A percentile compares a stretch with the other conserved stretches of the same genome.
Evolutionary conservation across 345 rosid species (phyloP).

Genomic region (Abelmoschus esculentus): DNA sequence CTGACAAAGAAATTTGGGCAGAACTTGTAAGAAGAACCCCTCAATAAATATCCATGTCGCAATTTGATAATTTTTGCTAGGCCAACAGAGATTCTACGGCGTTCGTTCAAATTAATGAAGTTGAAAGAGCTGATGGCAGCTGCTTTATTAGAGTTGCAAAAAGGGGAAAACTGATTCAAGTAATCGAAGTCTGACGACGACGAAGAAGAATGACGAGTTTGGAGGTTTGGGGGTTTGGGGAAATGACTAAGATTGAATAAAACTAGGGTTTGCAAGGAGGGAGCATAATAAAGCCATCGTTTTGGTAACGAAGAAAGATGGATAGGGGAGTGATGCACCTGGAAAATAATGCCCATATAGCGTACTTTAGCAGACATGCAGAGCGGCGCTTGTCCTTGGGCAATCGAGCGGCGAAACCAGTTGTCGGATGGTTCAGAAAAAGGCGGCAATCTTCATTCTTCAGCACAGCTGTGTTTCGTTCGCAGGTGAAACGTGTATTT

Average conservation of each 20-base stretch:
- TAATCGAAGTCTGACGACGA: constrained; percentile 16
- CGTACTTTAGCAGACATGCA: constrained; percentile 28
- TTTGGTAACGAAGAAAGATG: neutral
- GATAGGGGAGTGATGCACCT: constrained; percentile 20
- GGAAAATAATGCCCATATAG: constrained; percentile 18
- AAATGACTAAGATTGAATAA: constrained; percentile 1
- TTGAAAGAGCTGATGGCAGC: constrained; percentile 10
- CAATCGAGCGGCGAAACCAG: too few species aligned
- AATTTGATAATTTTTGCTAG: constrained; percentile 41
- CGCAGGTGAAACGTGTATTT: too few species aligned
- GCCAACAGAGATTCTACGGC: constrained; percentile 42
- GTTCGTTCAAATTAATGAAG: constrained; percentile 44
- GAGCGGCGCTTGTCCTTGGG: neutral
- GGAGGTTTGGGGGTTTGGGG: neutral
- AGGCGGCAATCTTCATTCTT: too few species aligned
- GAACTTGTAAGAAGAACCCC: constrained; percentile 26
- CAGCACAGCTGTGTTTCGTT: too few species aligned
- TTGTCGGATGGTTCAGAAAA: too few species aligned
- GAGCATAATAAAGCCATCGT: neutral
- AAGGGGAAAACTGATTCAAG: constrained; percentile 42
- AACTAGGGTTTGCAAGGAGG: constrained; percentile 8
- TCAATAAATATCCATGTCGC: constrained; percentile 22
- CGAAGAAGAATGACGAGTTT: constrained; percentile 3
- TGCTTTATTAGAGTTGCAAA: constrained; percentile 7
- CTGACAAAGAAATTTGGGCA: constrained; percentile 39